Evolutionary conservation across 2,329 filamentous ascomycete species (phyloP).

Genomic region (Endoconidiophora laricicola): DNA sequence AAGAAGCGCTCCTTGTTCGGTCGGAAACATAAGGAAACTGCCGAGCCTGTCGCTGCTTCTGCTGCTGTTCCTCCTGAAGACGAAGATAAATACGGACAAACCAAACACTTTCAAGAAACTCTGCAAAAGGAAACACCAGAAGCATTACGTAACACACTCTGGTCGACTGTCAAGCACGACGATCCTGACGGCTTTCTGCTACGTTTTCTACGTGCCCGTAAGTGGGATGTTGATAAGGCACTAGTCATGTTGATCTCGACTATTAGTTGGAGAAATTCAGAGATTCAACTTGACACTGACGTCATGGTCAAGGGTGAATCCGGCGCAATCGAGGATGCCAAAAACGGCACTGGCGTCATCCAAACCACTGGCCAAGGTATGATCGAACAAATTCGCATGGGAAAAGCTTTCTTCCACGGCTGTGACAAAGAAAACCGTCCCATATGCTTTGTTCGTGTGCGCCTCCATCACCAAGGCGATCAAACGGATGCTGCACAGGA

Average conservation of each 20-base stretch:
- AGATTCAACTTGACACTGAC: slow-evolving; percentile 79
- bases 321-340: slow-evolving; percentile 37
- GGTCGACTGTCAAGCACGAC: slow-evolving; percentile 90
- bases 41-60: slow-evolving; percentile 19
- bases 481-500: slow-evolving; percentile 72
- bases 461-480: slow-evolving; percentile 66
- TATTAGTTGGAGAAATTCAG: slow-evolving; percentile 72
- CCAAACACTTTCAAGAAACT: slow-evolving; percentile 69
- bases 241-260: slow-evolving; percentile 89
- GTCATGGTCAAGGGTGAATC: slow-evolving; percentile 66
- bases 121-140: slow-evolving; percentile 63
- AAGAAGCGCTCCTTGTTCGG: slow-evolving; percentile 56
- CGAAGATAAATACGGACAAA: slow-evolving; percentile 88
- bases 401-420: slow-evolving; percentile 87
- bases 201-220: slow-evolving; percentile 72
- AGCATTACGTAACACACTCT: slow-evolving; percentile 63
- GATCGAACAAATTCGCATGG: slow-evolving; percentile 65
- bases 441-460: slow-evolving; percentile 69
- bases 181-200: slow-evolving; percentile 74
- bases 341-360: slow-evolving; percentile 34
- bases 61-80: slow-evolving; percentile 29
- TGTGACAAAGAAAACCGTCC: slow-evolving; percentile 70
- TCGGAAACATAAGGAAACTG: slow-evolving; percentile 40
- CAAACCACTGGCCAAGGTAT: slow-evolving; percentile 64
- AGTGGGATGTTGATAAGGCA: slow-evolving; percentile 90